Evolutionary conservation across 148 eudicot genomes (phyloP).

Genomic region (Chenopodium album): DNA sequence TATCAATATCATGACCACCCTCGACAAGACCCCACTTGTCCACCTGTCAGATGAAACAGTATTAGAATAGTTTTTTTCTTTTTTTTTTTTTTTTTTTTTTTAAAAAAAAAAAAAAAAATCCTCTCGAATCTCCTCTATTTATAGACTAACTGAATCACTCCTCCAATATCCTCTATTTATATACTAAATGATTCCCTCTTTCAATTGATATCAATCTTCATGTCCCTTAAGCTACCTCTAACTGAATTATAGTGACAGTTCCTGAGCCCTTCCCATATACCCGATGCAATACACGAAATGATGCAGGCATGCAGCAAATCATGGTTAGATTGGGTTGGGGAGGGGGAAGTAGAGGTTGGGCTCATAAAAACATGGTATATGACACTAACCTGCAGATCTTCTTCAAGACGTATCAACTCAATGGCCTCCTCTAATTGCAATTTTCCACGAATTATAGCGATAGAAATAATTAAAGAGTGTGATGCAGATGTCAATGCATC

Average conservation of each 20-base stretch:
- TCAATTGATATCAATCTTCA: too few relatives aligned
- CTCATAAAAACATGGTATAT: not conserved
- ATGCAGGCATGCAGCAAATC: not conserved
- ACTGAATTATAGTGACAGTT: too few relatives aligned
- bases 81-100: too few relatives aligned
- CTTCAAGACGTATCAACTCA: slow-evolving; percentile 92
- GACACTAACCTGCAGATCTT: slow-evolving; percentile 76
- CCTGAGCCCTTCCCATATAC: too few relatives aligned
- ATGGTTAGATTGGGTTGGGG: not conserved
- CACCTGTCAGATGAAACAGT: slow-evolving; percentile 42
- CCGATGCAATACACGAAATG: too few relatives aligned
- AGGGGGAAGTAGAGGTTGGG: not conserved
- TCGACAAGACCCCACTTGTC: slow-evolving; percentile 95
- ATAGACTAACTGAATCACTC: too few relatives aligned
- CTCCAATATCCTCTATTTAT: too few relatives aligned
- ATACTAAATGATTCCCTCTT: too few relatives aligned
- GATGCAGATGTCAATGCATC: slow-evolving; percentile 88
- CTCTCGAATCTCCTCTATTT: too few relatives aligned
- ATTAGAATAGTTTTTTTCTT: not conserved
- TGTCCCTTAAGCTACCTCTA: too few relatives aligned
- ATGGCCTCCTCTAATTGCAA: slow-evolving; percentile 78
- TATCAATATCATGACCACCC: slow-evolving; percentile 95
- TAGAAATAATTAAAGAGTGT: slow-evolving; percentile 70
- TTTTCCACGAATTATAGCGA: slow-evolving; percentile 62
- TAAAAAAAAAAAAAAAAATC: too few relatives aligned